A percentile compares a stretch with the other conserved stretches of the same genome.
Conservation (phyloP, 352 stramenopile species). For the Thraustochytrium sp. region DNA sequence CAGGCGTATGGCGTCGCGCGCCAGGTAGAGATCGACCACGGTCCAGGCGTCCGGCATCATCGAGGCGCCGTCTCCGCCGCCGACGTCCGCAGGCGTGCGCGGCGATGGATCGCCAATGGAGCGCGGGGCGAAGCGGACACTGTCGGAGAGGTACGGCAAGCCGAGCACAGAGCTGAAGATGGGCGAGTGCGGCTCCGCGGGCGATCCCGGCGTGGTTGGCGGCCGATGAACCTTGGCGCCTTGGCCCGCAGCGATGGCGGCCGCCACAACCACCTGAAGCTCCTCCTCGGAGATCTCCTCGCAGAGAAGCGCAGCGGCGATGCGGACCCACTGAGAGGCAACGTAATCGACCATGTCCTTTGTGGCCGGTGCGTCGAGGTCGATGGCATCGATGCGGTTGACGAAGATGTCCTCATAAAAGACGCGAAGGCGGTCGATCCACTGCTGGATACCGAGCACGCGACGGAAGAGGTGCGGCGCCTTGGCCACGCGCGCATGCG, state of each 20-base stretch:
- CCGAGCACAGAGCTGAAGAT: not conserved
- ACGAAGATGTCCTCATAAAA: not conserved
- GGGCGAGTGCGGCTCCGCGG: not conserved
- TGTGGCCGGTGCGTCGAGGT: not conserved
- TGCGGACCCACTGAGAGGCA: not conserved
- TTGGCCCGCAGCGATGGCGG: not conserved
- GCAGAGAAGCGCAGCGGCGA: not conserved
- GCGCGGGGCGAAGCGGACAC: not conserved
- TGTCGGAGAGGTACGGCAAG: not conserved
- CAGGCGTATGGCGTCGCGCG: conserved; percentile 5
- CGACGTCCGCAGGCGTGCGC: no score
- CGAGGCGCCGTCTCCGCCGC: no score
- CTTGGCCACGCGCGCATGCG: not conserved
- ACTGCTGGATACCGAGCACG: not conserved
- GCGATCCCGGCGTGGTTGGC: not conserved
- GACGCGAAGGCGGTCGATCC: not conserved
- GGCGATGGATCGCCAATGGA: not conserved
- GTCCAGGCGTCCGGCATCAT: no score
- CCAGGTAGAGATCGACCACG: conserved; percentile 1
- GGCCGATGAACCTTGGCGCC: not conserved
- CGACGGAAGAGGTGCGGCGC: not conserved
- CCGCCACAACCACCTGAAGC: not conserved
- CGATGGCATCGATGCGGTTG: not conserved
- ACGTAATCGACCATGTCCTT: not conserved
- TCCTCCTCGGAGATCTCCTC: not conserved